phyloP scores from a whole-genome alignment of 768 basidiomycete species.

The Mycena leptocephala region DNA sequence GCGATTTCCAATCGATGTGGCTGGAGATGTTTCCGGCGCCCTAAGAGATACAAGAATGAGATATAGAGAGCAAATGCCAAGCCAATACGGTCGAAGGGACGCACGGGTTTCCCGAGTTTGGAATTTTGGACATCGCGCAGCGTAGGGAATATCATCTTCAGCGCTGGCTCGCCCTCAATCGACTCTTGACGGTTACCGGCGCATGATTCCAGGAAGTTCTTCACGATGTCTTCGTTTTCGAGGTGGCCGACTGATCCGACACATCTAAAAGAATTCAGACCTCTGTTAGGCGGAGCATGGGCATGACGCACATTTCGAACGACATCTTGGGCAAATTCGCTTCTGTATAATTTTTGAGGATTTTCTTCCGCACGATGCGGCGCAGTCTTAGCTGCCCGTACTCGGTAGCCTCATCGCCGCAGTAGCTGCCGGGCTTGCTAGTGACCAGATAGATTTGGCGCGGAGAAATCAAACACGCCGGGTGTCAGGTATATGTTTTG shows the following conservation, averaged over 20 bases:
- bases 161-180: background rate
- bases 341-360: background rate
- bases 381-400: constrained; percentile 16
- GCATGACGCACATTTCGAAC: constrained; percentile 4
- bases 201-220: constrained; percentile 15
- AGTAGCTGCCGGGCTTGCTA: background rate
- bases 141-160: constrained; percentile 18
- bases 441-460: constrained; percentile 14
- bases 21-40: background rate
- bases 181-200: constrained; percentile 1
- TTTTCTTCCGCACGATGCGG: background rate
- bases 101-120: background rate
- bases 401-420: background rate
- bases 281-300: too few relatives aligned
- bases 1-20: background rate
- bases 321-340: background rate
- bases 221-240: background rate
- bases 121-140: background rate
- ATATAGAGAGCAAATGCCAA: background rate
- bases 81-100: too few relatives aligned
- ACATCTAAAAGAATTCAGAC: background rate
- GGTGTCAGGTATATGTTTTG: background rate
- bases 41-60: background rate
- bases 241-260: constrained; percentile 13
- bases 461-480: constrained; percentile 10